Evolutionary conservation across 495 filamentous ascomycete genomes (phyloP), one percentile per base, ranked within the genome.

Genomic region (Hypoxylon lienhwacheense): DNA sequence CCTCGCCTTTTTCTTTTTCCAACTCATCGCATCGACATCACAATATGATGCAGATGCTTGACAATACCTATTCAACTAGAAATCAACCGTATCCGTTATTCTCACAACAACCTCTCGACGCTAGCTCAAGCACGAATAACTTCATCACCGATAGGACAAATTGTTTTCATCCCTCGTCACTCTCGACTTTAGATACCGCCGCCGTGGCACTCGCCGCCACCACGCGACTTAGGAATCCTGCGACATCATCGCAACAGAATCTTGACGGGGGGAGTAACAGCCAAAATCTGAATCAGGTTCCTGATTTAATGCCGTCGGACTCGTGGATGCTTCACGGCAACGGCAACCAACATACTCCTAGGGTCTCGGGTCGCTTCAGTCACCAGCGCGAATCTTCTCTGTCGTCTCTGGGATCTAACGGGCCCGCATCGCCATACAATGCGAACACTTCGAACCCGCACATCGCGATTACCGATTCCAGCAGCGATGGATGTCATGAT

Each of bases 371-470:
- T 35, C 66, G 66, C 4, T 59, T 74, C 31, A 61, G 67, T n/a
- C 78, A 82, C 55, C 70, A 77, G 35, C 76, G 80, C 48, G 77
- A 81, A 55, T 76, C 76, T 7, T 81, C 79, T 17, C 69, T 76
- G 29, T 82, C 80, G 0, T 81, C 80, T 2, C 47, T 81, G 41
- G 79, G 76, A n/a, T 82, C 79, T 1, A 69, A 77, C 37, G 73
- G 78, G 6, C 79, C 80, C 12, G 66, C 73, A 0, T 83, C 80
- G 26, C 80, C 80, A 17, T 82, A 73, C 64, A 75, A 73, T 36
- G 66, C 70, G 41, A 77, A 71, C 62, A 76, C 71, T 1, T 71
- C 74, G 15, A 78, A 79, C 46, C 78, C 80, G 11, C 77, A 80
- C 6, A 77, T 80, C 29, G 76, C 78, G 2, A 65, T 80, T 3